A percentile compares a stretch with the other conserved stretches of the same genome.
phyloP scores from a whole-genome alignment of 2,329 filamentous ascomycete genomes.

The Xylariaceae sp. region DNA sequence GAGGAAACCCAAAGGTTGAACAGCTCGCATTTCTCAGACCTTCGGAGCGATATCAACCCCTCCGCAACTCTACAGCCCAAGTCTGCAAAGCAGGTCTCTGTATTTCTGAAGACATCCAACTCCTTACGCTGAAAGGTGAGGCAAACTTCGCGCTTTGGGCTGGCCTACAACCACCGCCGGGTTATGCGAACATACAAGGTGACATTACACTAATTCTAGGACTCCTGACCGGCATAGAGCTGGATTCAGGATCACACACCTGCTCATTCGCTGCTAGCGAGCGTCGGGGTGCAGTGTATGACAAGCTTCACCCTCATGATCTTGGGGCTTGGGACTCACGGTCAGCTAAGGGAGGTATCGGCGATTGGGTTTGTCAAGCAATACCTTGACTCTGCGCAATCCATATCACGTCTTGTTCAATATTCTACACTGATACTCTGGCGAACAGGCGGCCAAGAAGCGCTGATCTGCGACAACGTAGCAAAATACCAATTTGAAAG shows the following conservation, averaged over 20 bases:
- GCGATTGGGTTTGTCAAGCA: neutral
- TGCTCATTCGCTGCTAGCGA: constrained; percentile 10
- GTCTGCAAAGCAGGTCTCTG: constrained; percentile 4
- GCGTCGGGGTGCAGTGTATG: neutral
- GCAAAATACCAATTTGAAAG: neutral
- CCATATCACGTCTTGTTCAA: neutral
- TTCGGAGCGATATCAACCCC: constrained; percentile 13
- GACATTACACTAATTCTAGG: constrained; percentile 2
- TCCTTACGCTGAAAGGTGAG: neutral
- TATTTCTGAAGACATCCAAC: neutral
- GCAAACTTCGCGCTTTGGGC: constrained; percentile 4
- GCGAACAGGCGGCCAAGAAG: neutral
- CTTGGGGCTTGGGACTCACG: neutral
- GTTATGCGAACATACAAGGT: constrained; percentile 2
- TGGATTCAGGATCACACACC: constrained; percentile 3
- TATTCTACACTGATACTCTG: neutral
- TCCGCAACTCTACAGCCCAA: constrained; percentile 12
- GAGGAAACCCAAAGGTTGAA: constrained; percentile 11
- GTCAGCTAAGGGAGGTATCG: neutral
- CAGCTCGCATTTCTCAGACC: constrained; percentile 12
- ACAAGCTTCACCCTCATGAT: neutral
- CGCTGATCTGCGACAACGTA: neutral
- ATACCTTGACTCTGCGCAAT: neutral
- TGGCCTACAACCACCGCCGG: neutral
- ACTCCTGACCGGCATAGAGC: constrained; percentile 3